A percentile compares a stretch with the other conserved stretches of the same genome.
Conservation (phyloP, 164 flowering plant species). For the Berberis vulgaris region DNA sequence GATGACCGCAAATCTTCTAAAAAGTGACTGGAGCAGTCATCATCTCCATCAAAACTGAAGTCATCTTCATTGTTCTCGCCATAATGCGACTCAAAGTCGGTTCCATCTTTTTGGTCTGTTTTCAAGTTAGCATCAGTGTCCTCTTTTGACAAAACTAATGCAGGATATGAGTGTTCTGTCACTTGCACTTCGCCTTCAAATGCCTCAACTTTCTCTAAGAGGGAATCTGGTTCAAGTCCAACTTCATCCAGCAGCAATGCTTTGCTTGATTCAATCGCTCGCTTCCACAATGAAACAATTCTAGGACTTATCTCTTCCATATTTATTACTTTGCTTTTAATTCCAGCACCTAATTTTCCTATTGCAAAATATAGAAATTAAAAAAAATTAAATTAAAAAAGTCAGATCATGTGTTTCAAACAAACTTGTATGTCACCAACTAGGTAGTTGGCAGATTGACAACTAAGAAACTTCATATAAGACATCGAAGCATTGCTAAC, state of each 20-base stretch:
- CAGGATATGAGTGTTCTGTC: conserved; percentile 60
- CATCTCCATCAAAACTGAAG: conserved; percentile 13
- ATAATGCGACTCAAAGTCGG: conserved; percentile 4
- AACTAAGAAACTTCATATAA: too few species aligned
- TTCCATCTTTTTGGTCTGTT: conserved; percentile 14
- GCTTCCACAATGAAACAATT: conserved; percentile 65
- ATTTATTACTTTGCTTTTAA: conserved; percentile 10
- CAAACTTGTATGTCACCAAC: too few species aligned
- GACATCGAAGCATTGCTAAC: too few species aligned
- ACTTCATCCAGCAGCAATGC: conserved; percentile 63
- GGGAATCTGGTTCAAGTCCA: conserved; percentile 68
- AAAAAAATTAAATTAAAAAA: too few species aligned
- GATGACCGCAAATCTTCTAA: conserved; percentile 27
- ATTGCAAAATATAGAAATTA: too few species aligned
- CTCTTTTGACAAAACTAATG: conserved; percentile 37
- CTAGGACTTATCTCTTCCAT: conserved; percentile 39
- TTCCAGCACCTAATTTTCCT: conserved; percentile 18
- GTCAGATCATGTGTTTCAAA: too few species aligned
- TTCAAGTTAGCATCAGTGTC: conserved; percentile 4
- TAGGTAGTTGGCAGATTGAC: too few species aligned
- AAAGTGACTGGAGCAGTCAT: conserved; percentile 20
- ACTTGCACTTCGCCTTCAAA: conserved; percentile 55
- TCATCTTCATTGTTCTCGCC: conserved; percentile 29
- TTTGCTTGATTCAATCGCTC: conserved; percentile 67
- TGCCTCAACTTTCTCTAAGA: conserved; percentile 66